Evolutionary conservation across 2,329 filamentous ascomycete genomes (phyloP).

Genomic region (Apiospora koreana): DNA sequence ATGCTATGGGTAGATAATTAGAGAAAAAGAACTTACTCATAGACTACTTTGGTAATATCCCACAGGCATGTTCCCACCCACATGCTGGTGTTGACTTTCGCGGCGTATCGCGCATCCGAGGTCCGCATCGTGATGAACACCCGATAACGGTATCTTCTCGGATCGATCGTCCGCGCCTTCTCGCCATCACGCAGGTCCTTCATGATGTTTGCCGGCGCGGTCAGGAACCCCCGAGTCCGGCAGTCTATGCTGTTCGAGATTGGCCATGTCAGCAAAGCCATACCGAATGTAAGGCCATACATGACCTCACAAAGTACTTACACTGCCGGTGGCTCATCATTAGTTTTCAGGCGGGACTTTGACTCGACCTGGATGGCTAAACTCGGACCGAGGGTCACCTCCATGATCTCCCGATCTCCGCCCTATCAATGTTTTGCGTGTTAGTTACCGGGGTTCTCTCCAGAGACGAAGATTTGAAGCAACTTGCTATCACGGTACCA

Average conservation of each 20-base stretch:
- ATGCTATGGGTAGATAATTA: neutral
- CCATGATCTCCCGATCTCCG: constrained; percentile 30
- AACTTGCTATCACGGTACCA: constrained; percentile 28
- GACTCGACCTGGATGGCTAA: constrained; percentile 28
- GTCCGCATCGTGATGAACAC: constrained; percentile 32
- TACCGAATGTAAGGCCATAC: too few relatives aligned
- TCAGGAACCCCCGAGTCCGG: constrained; percentile 20
- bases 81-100: constrained; percentile 29
- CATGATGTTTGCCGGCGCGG: constrained; percentile 25
- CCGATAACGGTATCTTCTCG: constrained; percentile 27
- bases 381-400: constrained; percentile 21
- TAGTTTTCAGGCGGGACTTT: constrained; percentile 27
- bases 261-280: neutral
- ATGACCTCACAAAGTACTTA: constrained; percentile 15
- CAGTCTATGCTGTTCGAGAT: constrained; percentile 29
- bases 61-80: constrained; percentile 32
- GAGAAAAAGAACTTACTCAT: constrained; percentile 25
- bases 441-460: neutral
- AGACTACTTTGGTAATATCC: constrained; percentile 30
- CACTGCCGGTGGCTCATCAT: constrained; percentile 29
- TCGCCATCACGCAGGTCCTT: constrained; percentile 23
- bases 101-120: constrained; percentile 30
- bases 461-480: neutral
- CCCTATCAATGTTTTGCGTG: constrained; percentile 16
- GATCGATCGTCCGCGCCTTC: constrained; percentile 20